phyloP scores from a whole-genome alignment of 169 alveolate genomes.

The Cyclospora cayetanensis region DNA sequence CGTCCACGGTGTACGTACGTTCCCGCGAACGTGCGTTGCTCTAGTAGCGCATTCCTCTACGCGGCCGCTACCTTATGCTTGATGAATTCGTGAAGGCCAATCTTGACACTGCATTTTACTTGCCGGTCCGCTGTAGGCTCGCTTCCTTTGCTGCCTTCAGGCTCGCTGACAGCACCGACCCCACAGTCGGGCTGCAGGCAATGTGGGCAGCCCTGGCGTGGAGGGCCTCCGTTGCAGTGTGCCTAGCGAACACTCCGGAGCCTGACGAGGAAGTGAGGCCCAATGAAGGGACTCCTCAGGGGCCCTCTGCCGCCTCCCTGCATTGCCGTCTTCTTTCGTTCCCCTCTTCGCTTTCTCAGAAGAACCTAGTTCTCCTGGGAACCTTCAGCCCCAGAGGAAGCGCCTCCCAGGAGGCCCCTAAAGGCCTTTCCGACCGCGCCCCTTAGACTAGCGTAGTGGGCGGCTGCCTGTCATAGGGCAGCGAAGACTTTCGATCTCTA shows the following conservation, averaged over 20 bases:
- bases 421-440: no score
- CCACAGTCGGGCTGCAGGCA: neutral
- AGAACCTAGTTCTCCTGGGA: neutral
- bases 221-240: neutral
- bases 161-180: neutral
- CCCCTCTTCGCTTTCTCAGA: neutral
- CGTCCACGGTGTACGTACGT: no score
- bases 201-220: neutral
- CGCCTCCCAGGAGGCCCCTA: neutral
- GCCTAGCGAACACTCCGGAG: neutral
- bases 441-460: no score
- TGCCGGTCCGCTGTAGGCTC: no score
- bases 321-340: neutral
- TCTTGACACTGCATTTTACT: no score
- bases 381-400: neutral
- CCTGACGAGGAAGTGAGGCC: no score
- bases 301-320: neutral
- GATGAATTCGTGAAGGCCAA: no score
- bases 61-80: no score
- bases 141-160: neutral
- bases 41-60: no score
- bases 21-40: no score
- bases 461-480: no score
- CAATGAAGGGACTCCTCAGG: neutral
- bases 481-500: no score